Evolutionary conservation across 345 rosid species (phyloP), one percentile per base, ranked within the genome.

Genomic region (Citrus trifoliata): DNA sequence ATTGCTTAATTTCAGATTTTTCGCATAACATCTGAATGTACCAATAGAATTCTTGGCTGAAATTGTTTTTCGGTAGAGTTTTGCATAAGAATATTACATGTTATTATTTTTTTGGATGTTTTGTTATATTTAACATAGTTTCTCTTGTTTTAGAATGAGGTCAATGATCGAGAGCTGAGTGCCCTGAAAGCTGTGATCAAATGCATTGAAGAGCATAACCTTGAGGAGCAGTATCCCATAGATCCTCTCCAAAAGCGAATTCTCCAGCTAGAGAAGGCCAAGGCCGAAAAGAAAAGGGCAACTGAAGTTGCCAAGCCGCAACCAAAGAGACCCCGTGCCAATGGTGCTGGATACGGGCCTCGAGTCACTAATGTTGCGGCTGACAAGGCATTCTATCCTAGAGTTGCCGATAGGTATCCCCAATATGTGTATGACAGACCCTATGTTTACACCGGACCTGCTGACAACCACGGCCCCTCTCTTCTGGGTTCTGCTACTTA

Each of bases 191-290:
- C 93, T 8, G 94, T 93, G 77, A 88, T 93, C 66, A 97, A 93
- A 84, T 93, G 99, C 89, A 85, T 97, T n/a, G 98, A 97, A 79
- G 99, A 97, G 84, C 98, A 92, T 78, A 93, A 81, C 85, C 93
- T 97, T 25, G 98, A 94, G 88, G 97, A 86, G 82, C 95, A 87
- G 74, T 97, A 87, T 82, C 93, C 95, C 21, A 78, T 78, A 24
- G 98, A 90, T 48, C 86, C 88, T 21, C 94, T 97, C 75, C 93
- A 92, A 63, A 89, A 90, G 73, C 86, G 88, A 67, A 87, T 97
- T 77, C 76, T 89, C 73, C 93, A 88, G 85, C 91, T 96, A 19
- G 98, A 94, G 94, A 96, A 96, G 84, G 95, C 93, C 56, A 97
- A 94, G 85, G 94, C 95, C 8, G 99, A 94, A 82, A 94, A 89